These are phyloP conservation scores for Arthrinium phaeospermum DNA, from an alignment of 2,329 filamentous ascomycete species.

Conservation along the genomic window DNA sequence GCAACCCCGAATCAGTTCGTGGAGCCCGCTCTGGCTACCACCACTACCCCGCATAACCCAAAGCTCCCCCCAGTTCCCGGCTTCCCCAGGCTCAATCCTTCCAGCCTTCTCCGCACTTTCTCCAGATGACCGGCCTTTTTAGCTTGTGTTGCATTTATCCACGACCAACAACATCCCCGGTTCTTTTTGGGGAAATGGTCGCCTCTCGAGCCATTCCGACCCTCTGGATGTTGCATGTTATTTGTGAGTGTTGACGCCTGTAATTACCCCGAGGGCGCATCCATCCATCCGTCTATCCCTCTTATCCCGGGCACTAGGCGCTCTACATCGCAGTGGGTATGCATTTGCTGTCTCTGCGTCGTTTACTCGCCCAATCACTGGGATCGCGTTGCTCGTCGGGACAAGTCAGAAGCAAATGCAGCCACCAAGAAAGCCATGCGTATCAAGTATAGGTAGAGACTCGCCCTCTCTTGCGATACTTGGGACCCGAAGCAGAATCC, in stretches of 20 bases:
- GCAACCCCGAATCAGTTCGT: conserved; percentile 8
- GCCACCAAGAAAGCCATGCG: neutral
- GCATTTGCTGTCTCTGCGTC: neutral
- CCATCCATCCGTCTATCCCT: neutral
- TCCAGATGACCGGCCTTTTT: neutral
- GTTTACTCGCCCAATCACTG: conserved; percentile 1
- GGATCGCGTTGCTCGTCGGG: neutral
- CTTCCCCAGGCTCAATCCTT: conserved; percentile 1
- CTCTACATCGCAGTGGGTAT: neutral
- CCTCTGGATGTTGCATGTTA: conserved; percentile 1
- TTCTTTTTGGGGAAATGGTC: neutral
- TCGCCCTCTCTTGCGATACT: neutral
- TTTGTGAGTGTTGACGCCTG: neutral
- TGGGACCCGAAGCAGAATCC: neutral
- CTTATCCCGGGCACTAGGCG: neutral
- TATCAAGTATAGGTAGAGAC: neutral
- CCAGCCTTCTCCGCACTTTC: conserved; percentile 10
- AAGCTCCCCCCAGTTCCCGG: neutral
- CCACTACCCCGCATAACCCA: neutral
- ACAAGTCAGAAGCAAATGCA: neutral
- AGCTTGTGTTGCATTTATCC: conserved; percentile 4
- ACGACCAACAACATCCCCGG: neutral
- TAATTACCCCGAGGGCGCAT: conserved; percentile 7
- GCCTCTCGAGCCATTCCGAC: neutral
- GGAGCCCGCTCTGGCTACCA: neutral